Evolutionary conservation across 2,329 filamentous ascomycete species (phyloP), one percentile per base, ranked within the genome.

Genomic region (Dactylellina sp.): DNA sequence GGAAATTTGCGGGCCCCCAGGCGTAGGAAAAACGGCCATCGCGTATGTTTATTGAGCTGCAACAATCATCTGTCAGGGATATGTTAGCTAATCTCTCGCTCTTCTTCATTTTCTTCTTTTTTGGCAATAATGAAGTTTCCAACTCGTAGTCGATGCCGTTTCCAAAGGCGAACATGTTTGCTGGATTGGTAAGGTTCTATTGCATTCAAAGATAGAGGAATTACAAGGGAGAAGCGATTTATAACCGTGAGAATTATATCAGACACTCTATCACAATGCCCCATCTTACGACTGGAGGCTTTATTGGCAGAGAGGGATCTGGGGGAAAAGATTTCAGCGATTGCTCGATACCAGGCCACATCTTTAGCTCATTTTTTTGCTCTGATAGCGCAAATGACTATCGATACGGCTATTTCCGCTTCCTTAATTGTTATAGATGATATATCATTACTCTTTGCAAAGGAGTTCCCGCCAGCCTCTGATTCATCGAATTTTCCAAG

Each of bases 1-100:
- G 4, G 77, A 78, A 50, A 66, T 77, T 28, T 76, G 70, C 14
- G 76, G 77, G 0, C 76, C 76, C n/a, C 77, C 76, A 22, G 76
- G 76, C 1, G 72, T 71, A 18, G 77, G 77, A 9, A 78, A 78
- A 39, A 78, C 77, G 1, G 57, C 76, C 22, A 74, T 78, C 52
- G 77, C 75, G 77, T 78, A 75, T 24, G 76, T 66, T 59, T n/a
- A n/a, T 28, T 39, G 12, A 1, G 32, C 44, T 46, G 9, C 24
- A 55, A 22, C 2, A 40, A 32, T 40, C 39, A 24, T 44, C 37
- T n/a, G n/a, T n/a, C n/a, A n/a, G n/a, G n/a, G n/a, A n/a, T 20
- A 40, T 20, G 25, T 28, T 46, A 32, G 11, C 22, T 39, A 20
- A 24, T 40, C 20, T 7, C 42, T 2, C 12, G 18, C 16, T 32